Conservation (phyloP, 306 rosid species). For the Prunus padus region DNA sequence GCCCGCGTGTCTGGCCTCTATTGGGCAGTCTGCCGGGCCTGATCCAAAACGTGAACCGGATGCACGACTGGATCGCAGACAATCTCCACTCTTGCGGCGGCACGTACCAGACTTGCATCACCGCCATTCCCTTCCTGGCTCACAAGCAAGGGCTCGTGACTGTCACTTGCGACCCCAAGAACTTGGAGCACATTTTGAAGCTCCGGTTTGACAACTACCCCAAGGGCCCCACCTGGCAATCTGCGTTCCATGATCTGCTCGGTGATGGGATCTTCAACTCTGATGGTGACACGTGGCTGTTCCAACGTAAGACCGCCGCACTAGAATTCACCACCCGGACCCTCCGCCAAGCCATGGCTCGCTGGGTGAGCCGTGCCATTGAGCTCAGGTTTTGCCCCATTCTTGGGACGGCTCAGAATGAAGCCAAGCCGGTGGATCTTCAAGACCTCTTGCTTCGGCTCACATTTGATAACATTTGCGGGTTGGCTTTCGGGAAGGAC, state of each 20-base stretch:
- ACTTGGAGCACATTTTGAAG: slow-evolving; percentile 80
- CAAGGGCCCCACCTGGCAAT: slow-evolving; percentile 89
- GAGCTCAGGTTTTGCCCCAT: slow-evolving; percentile 68
- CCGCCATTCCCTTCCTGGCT: slow-evolving; percentile 66
- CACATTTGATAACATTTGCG: slow-evolving; percentile 93
- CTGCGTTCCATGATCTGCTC: slow-evolving; percentile 70
- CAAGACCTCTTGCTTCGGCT: slow-evolving; percentile 88
- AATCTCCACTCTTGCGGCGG: slow-evolving; percentile 76
- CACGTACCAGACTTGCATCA: slow-evolving; percentile 86
- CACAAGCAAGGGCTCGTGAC: slow-evolving; percentile 72
- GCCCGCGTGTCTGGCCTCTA: slow-evolving; percentile 95
- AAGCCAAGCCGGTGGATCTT: slow-evolving; percentile 49
- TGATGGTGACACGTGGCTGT: slow-evolving; percentile 83
- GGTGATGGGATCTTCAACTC: slow-evolving; percentile 92
- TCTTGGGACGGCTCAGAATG: slow-evolving; percentile 45
- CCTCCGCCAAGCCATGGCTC: slow-evolving; percentile 90
- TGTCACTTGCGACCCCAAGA: slow-evolving; percentile 89
- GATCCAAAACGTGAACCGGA: slow-evolving; percentile 51
- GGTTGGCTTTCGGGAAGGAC: slow-evolving; percentile 78
- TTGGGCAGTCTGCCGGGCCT: slow-evolving; percentile 83
- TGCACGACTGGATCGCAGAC: slow-evolving; percentile 95
- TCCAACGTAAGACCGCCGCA: slow-evolving; percentile 92
- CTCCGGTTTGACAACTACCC: slow-evolving; percentile 85
- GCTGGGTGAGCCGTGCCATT: slow-evolving; percentile 93
- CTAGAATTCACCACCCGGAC: slow-evolving; percentile 89